These are phyloP conservation scores for Escallonia rubra DNA, from an alignment of 129 eudicot species.

Conservation along the genomic window DNA sequence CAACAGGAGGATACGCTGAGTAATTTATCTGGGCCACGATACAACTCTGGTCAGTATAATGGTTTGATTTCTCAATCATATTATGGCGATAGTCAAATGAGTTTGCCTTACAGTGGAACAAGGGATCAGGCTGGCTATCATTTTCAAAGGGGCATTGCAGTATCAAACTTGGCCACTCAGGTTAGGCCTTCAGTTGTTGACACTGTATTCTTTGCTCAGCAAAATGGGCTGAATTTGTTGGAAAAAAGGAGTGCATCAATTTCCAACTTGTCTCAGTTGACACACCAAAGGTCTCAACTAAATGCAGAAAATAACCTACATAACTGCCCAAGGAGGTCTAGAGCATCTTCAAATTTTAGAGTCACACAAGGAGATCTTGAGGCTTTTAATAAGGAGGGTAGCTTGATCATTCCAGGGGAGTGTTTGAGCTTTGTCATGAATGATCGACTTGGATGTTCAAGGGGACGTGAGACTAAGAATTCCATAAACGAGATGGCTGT, in stretches of 20 bases:
- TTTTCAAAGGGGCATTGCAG: slow-evolving; percentile 38
- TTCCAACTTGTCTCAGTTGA: slow-evolving; percentile 21
- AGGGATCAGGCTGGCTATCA: slow-evolving; percentile 11
- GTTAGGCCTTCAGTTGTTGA: slow-evolving; percentile 26
- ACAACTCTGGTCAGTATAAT: slow-evolving; percentile 16
- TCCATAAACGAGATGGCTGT: slow-evolving; percentile 10
- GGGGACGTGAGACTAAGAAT: slow-evolving; percentile 13
- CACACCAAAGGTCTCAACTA: slow-evolving; percentile 13
- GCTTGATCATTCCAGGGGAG: slow-evolving; percentile 62
- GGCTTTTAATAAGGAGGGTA: slow-evolving; percentile 38
- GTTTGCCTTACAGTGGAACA: slow-evolving; percentile 14
- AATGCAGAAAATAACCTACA: slow-evolving; percentile 18
- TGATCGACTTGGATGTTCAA: slow-evolving; percentile 13
- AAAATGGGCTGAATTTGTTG: slow-evolving; percentile 25
- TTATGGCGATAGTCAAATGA: slow-evolving; percentile 9
- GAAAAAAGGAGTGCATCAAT: slow-evolving; percentile 15
- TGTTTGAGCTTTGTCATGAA: slow-evolving; percentile 29
- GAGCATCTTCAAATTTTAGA: slow-evolving; percentile 20
- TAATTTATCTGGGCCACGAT: slow-evolving; percentile 11
- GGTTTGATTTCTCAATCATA: slow-evolving; percentile 20
- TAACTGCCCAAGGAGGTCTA: slow-evolving; percentile 18
- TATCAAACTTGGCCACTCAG: slow-evolving; percentile 10
- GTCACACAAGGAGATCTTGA: slow-evolving; percentile 28
- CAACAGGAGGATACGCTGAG: slow-evolving; percentile 21
- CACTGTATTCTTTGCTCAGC: slow-evolving; percentile 13